These are phyloP conservation scores for Lyophyllum shimeji DNA, from an alignment of 768 basidiomycete species.

Conservation along the genomic window DNA sequence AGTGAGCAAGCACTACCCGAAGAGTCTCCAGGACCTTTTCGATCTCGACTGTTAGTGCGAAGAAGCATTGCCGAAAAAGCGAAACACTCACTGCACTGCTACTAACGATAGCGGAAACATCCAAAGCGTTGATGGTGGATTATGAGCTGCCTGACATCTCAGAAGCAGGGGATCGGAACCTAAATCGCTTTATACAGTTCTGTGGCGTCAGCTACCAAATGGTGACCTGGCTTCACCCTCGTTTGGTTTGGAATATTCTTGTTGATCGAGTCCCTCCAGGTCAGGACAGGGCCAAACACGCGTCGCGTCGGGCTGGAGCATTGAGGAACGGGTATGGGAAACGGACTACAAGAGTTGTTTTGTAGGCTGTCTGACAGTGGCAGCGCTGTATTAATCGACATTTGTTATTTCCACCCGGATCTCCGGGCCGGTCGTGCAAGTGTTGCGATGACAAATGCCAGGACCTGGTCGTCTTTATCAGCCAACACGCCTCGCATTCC, in stretches of 20 bases:
- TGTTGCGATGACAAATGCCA: neutral
- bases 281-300: conserved; percentile 11
- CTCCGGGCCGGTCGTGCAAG: no score
- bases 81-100: neutral
- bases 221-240: conserved; percentile 32
- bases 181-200: conserved; percentile 57
- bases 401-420: neutral
- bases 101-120: conserved; percentile 26
- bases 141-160: conserved; percentile 38
- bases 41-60: conserved; percentile 44
- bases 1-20: conserved; percentile 50
- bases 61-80: neutral
- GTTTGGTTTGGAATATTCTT: neutral
- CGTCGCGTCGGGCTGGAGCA: conserved; percentile 5
- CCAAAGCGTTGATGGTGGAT: conserved; percentile 34
- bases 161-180: conserved; percentile 43
- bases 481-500: conserved; percentile 1
- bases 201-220: conserved; percentile 58
- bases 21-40: conserved; percentile 51
- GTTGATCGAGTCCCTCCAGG: conserved; percentile 12
- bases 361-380: neutral
- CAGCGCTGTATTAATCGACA: no score
- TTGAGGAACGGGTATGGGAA: no score
- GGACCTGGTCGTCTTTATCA: neutral
- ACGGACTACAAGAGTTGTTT: no score